A percentile compares a stretch with the other conserved stretches of the same genome.
Evolutionary conservation across 345 rosid species (phyloP).

Genomic region (Reutealis trisperma): DNA sequence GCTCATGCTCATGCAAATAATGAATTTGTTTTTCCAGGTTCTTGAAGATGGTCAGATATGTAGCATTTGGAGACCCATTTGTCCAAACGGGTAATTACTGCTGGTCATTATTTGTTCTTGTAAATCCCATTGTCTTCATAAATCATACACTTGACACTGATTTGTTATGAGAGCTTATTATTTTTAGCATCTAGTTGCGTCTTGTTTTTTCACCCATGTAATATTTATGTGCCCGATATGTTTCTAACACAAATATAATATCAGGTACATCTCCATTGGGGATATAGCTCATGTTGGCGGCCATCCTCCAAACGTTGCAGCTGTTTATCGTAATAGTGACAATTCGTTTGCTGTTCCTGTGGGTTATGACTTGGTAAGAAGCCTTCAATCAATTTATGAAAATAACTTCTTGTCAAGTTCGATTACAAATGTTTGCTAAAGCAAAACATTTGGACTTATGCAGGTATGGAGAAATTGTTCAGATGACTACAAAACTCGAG

Average conservation of each 20-base stretch:
- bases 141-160: neutral
- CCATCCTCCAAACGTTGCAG: conserved; percentile 92
- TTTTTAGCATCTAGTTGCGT: neutral
- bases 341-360: conserved; percentile 64
- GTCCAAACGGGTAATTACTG: conserved; percentile 75
- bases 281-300: conserved; percentile 80
- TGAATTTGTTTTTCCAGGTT: conserved; percentile 46
- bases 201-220: neutral
- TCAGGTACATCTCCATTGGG: conserved; percentile 83
- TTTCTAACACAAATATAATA: too few relatives aligned
- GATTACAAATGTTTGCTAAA: neutral
- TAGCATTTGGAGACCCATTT: conserved; percentile 91
- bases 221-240: neutral
- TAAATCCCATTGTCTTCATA: neutral
- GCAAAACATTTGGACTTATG: conserved; percentile 2
- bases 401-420: neutral
- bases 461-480: conserved; percentile 96
- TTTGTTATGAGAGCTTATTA: neutral
- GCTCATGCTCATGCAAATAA: conserved; percentile 1
- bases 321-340: conserved; percentile 59
- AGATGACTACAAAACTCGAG: conserved; percentile 65
- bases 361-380: conserved; percentile 91
- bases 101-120: neutral
- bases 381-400: neutral
- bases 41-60: conserved; percentile 59